Conservation (phyloP, 306 rosid genomes). For the Rosa multiflora region DNA sequence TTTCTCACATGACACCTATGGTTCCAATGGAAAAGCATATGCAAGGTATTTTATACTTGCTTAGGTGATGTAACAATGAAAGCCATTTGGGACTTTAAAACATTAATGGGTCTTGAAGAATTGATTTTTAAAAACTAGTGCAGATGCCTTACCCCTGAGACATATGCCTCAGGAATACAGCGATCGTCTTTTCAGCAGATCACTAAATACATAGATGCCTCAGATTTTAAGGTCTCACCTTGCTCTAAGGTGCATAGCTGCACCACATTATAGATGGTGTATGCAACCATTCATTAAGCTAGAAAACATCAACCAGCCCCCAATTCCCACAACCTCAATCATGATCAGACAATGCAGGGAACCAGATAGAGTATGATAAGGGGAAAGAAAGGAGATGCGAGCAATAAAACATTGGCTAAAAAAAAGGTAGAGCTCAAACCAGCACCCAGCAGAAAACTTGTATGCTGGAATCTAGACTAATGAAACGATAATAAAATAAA, state of each 20-base stretch:
- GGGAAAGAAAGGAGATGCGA: neutral
- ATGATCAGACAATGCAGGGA: neutral
- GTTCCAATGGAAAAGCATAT: neutral
- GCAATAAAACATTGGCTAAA: neutral
- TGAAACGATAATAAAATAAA: constrained; percentile 4
- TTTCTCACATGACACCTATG: neutral
- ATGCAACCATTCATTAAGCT: neutral
- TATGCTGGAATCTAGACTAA: neutral
- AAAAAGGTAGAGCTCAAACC: constrained; percentile 9
- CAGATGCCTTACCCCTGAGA: neutral
- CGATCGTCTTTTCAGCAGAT: neutral
- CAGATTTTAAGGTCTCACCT: neutral
- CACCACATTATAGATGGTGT: neutral
- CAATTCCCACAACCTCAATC: neutral
- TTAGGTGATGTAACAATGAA: neutral
- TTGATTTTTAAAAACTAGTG: neutral
- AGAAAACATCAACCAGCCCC: neutral
- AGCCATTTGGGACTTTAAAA: neutral
- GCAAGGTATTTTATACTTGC: neutral
- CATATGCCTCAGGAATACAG: neutral
- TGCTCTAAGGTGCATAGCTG: neutral
- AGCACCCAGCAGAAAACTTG: constrained; percentile 14
- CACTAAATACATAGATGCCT: neutral
- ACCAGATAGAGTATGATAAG: neutral
- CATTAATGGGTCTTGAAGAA: neutral